Evolutionary conservation across 2,329 filamentous ascomycete species (phyloP).

Genomic region (Coniella vitis): DNA sequence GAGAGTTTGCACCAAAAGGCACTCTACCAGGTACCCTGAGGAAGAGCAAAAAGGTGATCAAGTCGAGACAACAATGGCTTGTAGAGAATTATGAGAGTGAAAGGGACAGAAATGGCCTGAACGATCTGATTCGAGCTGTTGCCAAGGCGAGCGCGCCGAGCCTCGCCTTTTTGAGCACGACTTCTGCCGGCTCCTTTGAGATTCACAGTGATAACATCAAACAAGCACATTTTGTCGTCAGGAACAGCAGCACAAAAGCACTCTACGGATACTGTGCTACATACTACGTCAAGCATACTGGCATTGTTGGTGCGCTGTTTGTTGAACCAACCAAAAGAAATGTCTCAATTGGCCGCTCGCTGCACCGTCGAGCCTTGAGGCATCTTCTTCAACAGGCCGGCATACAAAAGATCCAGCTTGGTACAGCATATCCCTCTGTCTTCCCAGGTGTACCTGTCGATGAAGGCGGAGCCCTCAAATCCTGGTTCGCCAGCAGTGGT

Average conservation of each 20-base stretch:
- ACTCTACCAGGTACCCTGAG: constrained; percentile 68
- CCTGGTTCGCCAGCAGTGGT: constrained; percentile 86
- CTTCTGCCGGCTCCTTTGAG: constrained; percentile 69
- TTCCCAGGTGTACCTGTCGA: constrained; percentile 73
- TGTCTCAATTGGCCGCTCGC: constrained; percentile 81
- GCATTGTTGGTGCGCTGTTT: constrained; percentile 78
- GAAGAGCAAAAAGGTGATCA: constrained; percentile 79
- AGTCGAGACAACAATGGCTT: constrained; percentile 91
- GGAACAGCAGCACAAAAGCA: constrained; percentile 86
- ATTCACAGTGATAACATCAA: constrained; percentile 63
- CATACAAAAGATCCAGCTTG: constrained; percentile 75
- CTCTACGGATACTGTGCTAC: constrained; percentile 90
- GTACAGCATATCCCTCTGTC: constrained; percentile 73
- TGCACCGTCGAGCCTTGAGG: constrained; percentile 79
- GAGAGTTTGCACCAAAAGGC: constrained; percentile 57
- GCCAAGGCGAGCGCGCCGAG: constrained; percentile 60
- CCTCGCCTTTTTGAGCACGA: constrained; percentile 62
- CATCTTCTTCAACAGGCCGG: constrained; percentile 62
- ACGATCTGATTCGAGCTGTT: constrained; percentile 66
- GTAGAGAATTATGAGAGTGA: constrained; percentile 82
- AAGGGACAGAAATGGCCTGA: constrained; percentile 65
- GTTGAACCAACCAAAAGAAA: constrained; percentile 83
- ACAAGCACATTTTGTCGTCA: constrained; percentile 83
- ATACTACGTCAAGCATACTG: constrained; percentile 67
- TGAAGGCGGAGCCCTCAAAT: constrained; percentile 40